phyloP scores from a whole-genome alignment of 805 yeast genomes.

The Schizosaccharomyces octosporus region DNA sequence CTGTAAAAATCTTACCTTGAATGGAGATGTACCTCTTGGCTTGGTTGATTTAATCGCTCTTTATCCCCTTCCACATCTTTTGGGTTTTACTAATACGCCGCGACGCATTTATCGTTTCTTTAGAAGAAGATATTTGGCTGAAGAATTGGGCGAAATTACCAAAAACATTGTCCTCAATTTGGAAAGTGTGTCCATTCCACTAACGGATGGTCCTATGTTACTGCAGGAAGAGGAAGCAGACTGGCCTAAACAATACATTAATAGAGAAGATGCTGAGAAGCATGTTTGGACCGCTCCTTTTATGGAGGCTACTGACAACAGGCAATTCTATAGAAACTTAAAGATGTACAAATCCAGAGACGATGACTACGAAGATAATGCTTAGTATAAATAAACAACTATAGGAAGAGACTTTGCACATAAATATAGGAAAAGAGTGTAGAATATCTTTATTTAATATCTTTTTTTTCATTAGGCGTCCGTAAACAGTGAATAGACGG shows the following conservation, averaged over 20 bases:
- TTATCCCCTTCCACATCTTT: conserved; percentile 46
- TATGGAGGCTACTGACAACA: not conserved
- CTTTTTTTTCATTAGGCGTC: too few relatives aligned
- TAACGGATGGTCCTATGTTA: not conserved
- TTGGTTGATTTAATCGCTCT: conserved; percentile 39
- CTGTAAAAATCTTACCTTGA: not conserved
- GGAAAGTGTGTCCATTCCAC: not conserved
- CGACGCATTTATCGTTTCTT: conserved; percentile 55
- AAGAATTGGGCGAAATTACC: conserved; percentile 31
- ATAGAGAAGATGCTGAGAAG: not conserved
- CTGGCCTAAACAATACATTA: not conserved
- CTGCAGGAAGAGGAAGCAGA: not conserved
- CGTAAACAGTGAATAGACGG: too few relatives aligned
- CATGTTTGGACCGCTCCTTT: conserved; percentile 1
- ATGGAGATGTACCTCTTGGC: not conserved
- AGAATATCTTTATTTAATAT: too few relatives aligned
- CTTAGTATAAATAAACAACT: too few relatives aligned
- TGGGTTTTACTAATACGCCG: conserved; percentile 62
- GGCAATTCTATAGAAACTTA: not conserved
- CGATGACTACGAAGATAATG: not conserved
- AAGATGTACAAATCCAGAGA: not conserved
- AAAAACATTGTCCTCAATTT: conserved; percentile 24
- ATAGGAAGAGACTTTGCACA: too few relatives aligned
- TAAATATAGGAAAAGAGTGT: too few relatives aligned
- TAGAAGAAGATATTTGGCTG: conserved; percentile 45